These are phyloP conservation scores for Maudiozyma barnettii DNA, from an alignment of 805 yeast genomes.

Conservation along the genomic window DNA sequence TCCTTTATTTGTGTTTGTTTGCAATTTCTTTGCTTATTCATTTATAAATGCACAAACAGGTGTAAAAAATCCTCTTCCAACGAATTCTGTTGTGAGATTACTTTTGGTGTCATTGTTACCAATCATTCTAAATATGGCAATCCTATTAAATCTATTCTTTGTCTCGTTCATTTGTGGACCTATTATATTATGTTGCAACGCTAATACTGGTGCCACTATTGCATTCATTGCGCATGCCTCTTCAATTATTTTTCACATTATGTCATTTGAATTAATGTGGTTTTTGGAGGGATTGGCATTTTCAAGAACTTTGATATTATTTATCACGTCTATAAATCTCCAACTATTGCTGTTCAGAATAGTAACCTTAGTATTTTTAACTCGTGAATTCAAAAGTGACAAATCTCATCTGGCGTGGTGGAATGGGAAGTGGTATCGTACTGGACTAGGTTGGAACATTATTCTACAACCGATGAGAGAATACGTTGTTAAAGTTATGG, in stretches of 20 bases:
- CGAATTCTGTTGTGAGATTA: slow-evolving; percentile 56
- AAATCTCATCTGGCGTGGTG: slow-evolving; percentile 65
- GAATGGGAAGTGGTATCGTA: slow-evolving; percentile 63
- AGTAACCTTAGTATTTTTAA: slow-evolving; percentile 40
- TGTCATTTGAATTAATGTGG: slow-evolving; percentile 56
- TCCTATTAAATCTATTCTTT: slow-evolving; percentile 30
- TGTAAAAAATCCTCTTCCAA: slow-evolving; percentile 41
- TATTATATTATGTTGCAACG: slow-evolving; percentile 32
- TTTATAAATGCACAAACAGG: slow-evolving; percentile 87
- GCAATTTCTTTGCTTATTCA: slow-evolving; percentile 61
- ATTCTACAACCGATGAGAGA: slow-evolving; percentile 59
- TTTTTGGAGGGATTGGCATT: slow-evolving; percentile 59
- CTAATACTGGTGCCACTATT: slow-evolving; percentile 39
- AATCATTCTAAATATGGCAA: slow-evolving; percentile 30
- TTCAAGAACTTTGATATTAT: slow-evolving; percentile 49
- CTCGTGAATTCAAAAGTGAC: slow-evolving; percentile 55
- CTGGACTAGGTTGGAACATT: slow-evolving; percentile 53
- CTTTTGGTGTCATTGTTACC: slow-evolving; percentile 45
- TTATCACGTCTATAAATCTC: slow-evolving; percentile 44
- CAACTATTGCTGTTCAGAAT: slow-evolving; percentile 51
- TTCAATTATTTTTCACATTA: slow-evolving; percentile 43
- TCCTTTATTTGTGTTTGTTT: slow-evolving; percentile 60
- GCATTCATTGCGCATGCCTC: slow-evolving; percentile 49
- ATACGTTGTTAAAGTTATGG: slow-evolving; percentile 51
- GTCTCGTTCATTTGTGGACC: slow-evolving; percentile 46